Conservation (phyloP, 1,139 yeast species). For the Kodamaea ohmeri region DNA sequence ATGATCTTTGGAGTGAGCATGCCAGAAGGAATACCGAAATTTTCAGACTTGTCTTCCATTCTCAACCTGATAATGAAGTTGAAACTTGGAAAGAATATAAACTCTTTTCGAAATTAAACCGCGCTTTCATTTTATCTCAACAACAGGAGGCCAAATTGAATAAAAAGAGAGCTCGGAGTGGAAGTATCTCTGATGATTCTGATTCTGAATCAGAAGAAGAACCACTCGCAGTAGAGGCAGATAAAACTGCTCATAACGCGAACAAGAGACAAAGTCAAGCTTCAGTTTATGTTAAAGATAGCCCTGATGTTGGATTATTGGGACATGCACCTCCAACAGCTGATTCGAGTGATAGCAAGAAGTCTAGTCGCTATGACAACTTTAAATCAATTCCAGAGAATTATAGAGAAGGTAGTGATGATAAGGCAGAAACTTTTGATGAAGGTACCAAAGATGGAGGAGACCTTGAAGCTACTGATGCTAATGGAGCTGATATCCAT, state of each 20-base stretch:
- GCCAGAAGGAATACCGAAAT: slow-evolving; percentile 83
- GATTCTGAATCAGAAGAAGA: slow-evolving; percentile 16
- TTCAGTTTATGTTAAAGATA: slow-evolving; percentile 27
- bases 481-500: not conserved
- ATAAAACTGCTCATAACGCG: slow-evolving; percentile 10
- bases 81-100: slow-evolving; percentile 88
- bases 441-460: not conserved
- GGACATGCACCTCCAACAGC: slow-evolving; percentile 38
- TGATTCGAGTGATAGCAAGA: slow-evolving; percentile 1
- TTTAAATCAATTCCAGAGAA: slow-evolving; percentile 13
- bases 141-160: slow-evolving; percentile 34
- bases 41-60: slow-evolving; percentile 82
- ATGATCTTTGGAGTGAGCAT: slow-evolving; percentile 82
- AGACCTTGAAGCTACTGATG: not conserved
- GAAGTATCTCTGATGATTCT: slow-evolving; percentile 15
- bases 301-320: slow-evolving; percentile 35
- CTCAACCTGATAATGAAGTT: slow-evolving; percentile 92
- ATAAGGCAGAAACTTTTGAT: not conserved
- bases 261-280: slow-evolving; percentile 23
- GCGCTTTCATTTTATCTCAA: slow-evolving; percentile 57
- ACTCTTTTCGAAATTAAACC: slow-evolving; percentile 54
- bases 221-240: slow-evolving; percentile 10
- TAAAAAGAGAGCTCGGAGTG: slow-evolving; percentile 18
- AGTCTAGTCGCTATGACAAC: slow-evolving; percentile 10
- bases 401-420: not conserved